Percentiles rank a stretch among this genome's conserved stretches.
Evolutionary conservation across 1,284 basidiomycete genomes (phyloP).

Genomic region (Cutaneotrichosporon cavernicola): DNA sequence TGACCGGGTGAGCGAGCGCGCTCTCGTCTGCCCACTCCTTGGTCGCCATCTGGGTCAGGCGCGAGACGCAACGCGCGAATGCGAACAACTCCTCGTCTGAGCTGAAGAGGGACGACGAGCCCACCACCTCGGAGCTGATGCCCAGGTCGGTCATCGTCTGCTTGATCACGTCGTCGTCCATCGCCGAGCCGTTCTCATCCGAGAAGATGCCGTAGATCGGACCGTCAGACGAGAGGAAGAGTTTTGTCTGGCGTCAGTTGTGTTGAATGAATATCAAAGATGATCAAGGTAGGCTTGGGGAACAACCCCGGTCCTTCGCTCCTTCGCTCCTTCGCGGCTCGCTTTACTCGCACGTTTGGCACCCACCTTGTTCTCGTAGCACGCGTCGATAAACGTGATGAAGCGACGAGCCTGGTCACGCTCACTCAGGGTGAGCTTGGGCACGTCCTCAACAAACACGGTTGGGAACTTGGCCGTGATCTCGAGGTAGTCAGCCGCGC

Average conservation of each 20-base stretch:
- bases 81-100: slow-evolving; percentile 94
- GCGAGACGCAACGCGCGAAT: slow-evolving; percentile 86
- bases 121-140: slow-evolving; percentile 69
- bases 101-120: slow-evolving; percentile 79
- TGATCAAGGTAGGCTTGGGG: too few relatives aligned
- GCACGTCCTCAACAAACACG: slow-evolving; percentile 83
- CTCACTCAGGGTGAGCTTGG: slow-evolving; percentile 79
- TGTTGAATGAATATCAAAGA: too few relatives aligned
- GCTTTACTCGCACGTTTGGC: neutral
- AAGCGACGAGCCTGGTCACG: slow-evolving; percentile 92
- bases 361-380: slow-evolving; percentile 77
- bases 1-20: slow-evolving; percentile 15
- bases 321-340: neutral
- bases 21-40: slow-evolving; percentile 32
- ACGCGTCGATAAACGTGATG: slow-evolving; percentile 96
- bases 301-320: slow-evolving; percentile 32
- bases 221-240: slow-evolving; percentile 85
- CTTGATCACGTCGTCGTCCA: slow-evolving; percentile 68
- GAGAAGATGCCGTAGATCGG: slow-evolving; percentile 85
- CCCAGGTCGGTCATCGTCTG: slow-evolving; percentile 60
- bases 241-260: slow-evolving; percentile 61
- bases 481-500: slow-evolving; percentile 94
- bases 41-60: slow-evolving; percentile 78
- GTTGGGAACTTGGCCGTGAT: slow-evolving; percentile 84
- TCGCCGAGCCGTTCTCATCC: slow-evolving; percentile 58